These are phyloP conservation scores for Diospyros lotus DNA, from an alignment of 148 eudicot species.

Conservation along the genomic window DNA sequence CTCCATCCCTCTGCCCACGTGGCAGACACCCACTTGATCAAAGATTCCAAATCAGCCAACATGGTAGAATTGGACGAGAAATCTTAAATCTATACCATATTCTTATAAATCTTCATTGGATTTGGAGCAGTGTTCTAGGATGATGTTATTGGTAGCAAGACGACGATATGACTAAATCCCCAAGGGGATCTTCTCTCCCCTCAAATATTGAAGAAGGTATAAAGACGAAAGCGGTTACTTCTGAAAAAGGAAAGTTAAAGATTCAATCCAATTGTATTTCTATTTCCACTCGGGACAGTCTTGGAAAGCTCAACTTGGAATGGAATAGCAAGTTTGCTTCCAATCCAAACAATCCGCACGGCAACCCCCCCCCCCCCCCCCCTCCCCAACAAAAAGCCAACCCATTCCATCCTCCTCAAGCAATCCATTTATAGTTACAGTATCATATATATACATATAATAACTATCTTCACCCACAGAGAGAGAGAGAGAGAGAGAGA, in stretches of 20 bases:
- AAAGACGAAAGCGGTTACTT: constrained; percentile 23
- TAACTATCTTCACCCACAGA: neutral
- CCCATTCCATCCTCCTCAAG: constrained; percentile 31
- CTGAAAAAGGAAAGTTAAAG: constrained; percentile 49
- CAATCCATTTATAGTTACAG: constrained; percentile 21
- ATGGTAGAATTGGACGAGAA: neutral
- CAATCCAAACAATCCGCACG: constrained; percentile 40
- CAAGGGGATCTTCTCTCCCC: neutral
- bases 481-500: neutral
- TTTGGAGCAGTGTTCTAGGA: no score
- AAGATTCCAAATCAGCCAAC: neutral
- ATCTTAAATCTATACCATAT: no score
- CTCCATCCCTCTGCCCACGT: neutral
- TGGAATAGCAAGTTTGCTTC: constrained; percentile 61
- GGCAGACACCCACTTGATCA: neutral
- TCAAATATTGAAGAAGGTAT: neutral
- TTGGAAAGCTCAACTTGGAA: constrained; percentile 10
- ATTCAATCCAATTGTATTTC: constrained; percentile 26
- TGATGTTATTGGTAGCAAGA: no score
- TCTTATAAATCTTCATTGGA: no score
- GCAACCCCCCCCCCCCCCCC: constrained; percentile 5
- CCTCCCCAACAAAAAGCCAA: constrained; percentile 12
- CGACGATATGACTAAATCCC: neutral
- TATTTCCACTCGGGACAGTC: neutral
- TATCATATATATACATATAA: neutral